Evolutionary conservation across 331 rosid species (phyloP), one percentile per base, ranked within the genome.

Genomic region (Arachis monticola): DNA sequence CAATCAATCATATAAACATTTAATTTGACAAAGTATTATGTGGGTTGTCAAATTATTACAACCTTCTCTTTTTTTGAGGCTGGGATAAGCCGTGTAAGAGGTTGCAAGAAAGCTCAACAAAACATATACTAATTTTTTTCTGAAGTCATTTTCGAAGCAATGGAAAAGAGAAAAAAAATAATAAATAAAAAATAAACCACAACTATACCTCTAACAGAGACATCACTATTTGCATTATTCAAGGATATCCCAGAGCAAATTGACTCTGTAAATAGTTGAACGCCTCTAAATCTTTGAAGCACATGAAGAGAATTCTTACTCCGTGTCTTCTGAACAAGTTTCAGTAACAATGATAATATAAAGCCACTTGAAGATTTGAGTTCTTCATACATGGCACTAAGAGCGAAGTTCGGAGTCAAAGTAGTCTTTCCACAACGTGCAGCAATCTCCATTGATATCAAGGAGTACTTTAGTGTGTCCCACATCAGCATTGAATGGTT

Each of bases 381-480:
- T 71, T 95, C 99, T 71, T 87, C 85, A 64, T 90, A 89, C 87
- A 95, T 79, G 61, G 83, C 83, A 84, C 78, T 77, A 60, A 89
- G 89, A 75, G 88, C 74, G 84, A 81, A 85, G 79, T 85, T 90
- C 77, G 97, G 96, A 69, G 87, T 87, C 73, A 81, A 42, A 75
- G 81, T 77, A 68, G 87, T 78, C 83, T 83, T 90, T 74, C 96
- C 95, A 73, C 96, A 88, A 1, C 96, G 90, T 56, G 97, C 85
- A 78, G 96, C 97, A 80, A 88, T 90, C 83, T 95, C 99, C 92
- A 88, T 90, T 27, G 99, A 87, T 40, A 80, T 51, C 82, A 95
- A 87, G 75, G 96, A 92, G 87, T 95, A 92, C 82, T 88, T 95
- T n/a, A 92, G 85, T 46, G 89, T 82, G 80, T 92, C 99, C 99